These are phyloP conservation scores for Parastagonospora avenae DNA, from an alignment of 2,329 filamentous ascomycete genomes.

Conservation along the genomic window DNA sequence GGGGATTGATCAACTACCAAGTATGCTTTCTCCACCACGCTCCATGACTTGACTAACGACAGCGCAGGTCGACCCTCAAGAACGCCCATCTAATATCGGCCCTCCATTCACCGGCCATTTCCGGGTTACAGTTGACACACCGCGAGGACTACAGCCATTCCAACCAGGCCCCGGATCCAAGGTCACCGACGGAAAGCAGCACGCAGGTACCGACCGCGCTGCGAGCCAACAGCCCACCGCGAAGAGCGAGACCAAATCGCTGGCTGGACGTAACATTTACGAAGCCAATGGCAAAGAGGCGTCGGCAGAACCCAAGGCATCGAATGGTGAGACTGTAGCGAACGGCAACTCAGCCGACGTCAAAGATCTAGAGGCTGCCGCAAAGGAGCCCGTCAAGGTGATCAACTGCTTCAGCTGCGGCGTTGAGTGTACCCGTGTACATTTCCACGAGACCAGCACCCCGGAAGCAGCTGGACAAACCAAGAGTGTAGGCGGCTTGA, in stretches of 20 bases:
- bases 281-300: conserved; percentile 89
- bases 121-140: conserved; percentile 93
- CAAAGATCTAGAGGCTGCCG: conserved; percentile 65
- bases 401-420: conserved; percentile 90
- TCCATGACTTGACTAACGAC: conserved; percentile 4
- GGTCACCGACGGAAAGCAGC: conserved; percentile 64
- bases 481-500: conserved; percentile 64
- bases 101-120: conserved; percentile 98
- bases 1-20: conserved; percentile 99
- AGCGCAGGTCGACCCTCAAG: conserved; percentile 89
- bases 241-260: conserved; percentile 87
- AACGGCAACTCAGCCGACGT: conserved; percentile 69
- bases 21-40: conserved; percentile 54
- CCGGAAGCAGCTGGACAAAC: conserved; percentile 53
- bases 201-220: conserved; percentile 71
- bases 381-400: conserved; percentile 67
- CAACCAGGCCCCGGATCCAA: conserved; percentile 81
- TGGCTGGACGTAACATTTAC: conserved; percentile 93
- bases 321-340: conserved; percentile 66
- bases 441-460: conserved; percentile 73
- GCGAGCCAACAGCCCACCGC: conserved; percentile 67
- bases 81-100: conserved; percentile 91
- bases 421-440: conserved; percentile 79
- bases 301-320: conserved; percentile 64
- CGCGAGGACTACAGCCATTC: conserved; percentile 90